Percentiles rank a stretch among this genome's conserved stretches.
Evolutionary conservation across 1,284 basidiomycete genomes (phyloP).

Genomic region (Omphalotus olearius): DNA sequence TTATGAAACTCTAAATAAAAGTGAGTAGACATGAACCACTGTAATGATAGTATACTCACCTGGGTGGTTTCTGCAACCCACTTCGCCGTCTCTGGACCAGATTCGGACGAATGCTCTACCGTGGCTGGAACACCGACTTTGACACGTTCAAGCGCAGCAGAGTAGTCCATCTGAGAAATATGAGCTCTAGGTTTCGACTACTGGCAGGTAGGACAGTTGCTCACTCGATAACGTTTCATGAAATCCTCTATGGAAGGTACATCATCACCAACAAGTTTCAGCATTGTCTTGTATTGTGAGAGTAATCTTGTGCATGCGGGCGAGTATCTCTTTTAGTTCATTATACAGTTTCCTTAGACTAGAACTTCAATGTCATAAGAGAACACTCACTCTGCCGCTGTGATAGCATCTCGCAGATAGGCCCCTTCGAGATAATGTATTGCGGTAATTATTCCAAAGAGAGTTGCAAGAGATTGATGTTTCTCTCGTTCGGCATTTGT

Average conservation of each 20-base stretch:
- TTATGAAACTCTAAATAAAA: constrained; percentile 81
- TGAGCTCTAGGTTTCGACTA: constrained; percentile 5
- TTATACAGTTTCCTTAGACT: constrained; percentile 18
- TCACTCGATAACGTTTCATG: constrained; percentile 85
- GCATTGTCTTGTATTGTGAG: constrained; percentile 95
- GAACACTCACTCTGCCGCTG: constrained; percentile 79
- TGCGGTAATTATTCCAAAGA: constrained; percentile 89
- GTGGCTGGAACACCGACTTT: constrained; percentile 95
- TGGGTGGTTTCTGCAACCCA: constrained; percentile 99
- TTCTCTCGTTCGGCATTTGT: constrained; percentile 89
- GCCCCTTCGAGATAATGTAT: constrained; percentile 95
- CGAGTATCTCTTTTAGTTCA: constrained; percentile 74
- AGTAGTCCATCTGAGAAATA: constrained; percentile 80
- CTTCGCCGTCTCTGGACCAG: constrained; percentile 84
- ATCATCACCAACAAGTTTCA: constrained; percentile 87
- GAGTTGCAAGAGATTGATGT: constrained; percentile 84
- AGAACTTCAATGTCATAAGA: constrained; percentile 8
- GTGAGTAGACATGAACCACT: neutral
- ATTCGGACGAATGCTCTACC: constrained; percentile 84
- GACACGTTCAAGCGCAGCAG: constrained; percentile 87
- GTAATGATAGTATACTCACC: constrained; percentile 38
- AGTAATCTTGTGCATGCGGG: constrained; percentile 91
- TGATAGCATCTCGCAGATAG: constrained; percentile 91
- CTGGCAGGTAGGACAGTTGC: constrained; percentile 22
- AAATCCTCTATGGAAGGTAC: constrained; percentile 85